Evolutionary conservation across 1,139 yeast species (phyloP), one percentile per base, ranked within the genome.

Genomic region (Pichia sorboxylosa): DNA sequence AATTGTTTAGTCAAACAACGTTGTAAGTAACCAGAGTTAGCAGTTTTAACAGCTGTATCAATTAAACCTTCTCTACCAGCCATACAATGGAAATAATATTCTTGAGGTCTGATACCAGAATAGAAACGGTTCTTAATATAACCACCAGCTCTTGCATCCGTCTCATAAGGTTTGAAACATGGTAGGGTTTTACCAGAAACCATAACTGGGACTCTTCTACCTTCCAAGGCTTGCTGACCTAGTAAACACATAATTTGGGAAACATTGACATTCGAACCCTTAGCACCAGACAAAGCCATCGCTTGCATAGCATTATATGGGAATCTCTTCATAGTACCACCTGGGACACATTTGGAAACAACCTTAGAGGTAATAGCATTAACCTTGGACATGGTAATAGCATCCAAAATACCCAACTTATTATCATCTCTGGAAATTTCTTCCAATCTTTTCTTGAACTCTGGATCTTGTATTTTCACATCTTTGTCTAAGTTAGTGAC

Each of bases 31-130:
- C 99, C 99, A 35, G 98, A 87, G 64, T 96, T 80, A 17, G 97
- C 84, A 8, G 99, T 92, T 63, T 92, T 92, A 45, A 92, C 98
- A 35, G 99, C 98, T 38, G 99, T 92, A 69, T 92, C 99, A 63
- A 92, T 92, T 55, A 92, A 73, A 63, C 99, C 99, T 69, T 92
- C 99, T 67, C 99, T 80, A 59, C 99, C 99, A 38, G 99, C 99
- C 99, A 92, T 92, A 69, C 98, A 90, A 65, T 92, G 99, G 90
- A 92, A 92, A 55, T 87, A 92, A 59, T 92, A 92, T 58, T 92
- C 99, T 62, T 92, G 99, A n/a, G 98, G 98, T 57, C 84, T 76
- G 46, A 92, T 82, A 59, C 98, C 98, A 25, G 97, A 84, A 59
- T 85, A 90, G 75, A 92, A 92, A 51, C 99, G 81, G 43, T 94